Conservation (phyloP, 305 asterid genomes). For the Fraxinus floribunda region DNA sequence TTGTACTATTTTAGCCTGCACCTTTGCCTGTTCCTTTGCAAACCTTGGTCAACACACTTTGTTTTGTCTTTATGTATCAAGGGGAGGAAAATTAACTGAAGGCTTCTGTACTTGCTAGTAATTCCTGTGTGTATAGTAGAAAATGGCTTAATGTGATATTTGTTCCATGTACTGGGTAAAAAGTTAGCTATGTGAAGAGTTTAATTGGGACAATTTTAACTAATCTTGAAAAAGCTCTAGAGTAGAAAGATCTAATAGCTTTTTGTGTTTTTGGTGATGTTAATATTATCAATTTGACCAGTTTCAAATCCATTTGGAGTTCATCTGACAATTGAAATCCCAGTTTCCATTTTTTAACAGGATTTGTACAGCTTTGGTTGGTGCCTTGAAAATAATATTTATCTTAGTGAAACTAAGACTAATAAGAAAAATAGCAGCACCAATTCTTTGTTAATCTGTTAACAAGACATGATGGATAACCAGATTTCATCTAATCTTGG, state of each 20-base stretch:
- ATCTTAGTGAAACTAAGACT: background rate
- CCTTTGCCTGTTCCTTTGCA: background rate
- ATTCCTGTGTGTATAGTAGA: background rate
- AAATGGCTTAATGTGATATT: background rate
- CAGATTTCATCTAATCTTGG: background rate
- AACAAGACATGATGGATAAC: background rate
- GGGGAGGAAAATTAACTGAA: background rate
- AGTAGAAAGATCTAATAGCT: background rate
- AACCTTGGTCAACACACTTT: background rate
- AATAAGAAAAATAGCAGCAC: background rate
- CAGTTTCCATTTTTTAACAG: background rate
- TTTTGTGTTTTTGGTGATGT: background rate
- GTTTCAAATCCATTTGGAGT: background rate
- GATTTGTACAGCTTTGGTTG: background rate
- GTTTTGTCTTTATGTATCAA: background rate
- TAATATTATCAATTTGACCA: background rate
- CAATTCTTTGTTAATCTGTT: background rate
- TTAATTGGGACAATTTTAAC: background rate
- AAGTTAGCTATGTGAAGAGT: background rate
- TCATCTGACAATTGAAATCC: background rate
- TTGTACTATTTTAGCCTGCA: background rate
- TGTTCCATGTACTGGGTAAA: background rate
- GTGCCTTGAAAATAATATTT: background rate
- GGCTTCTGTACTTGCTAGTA: background rate
- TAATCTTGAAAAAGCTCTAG: background rate